phyloP scores from a whole-genome alignment of 352 stramenopile species.

The Phytopythium mirpurense region DNA sequence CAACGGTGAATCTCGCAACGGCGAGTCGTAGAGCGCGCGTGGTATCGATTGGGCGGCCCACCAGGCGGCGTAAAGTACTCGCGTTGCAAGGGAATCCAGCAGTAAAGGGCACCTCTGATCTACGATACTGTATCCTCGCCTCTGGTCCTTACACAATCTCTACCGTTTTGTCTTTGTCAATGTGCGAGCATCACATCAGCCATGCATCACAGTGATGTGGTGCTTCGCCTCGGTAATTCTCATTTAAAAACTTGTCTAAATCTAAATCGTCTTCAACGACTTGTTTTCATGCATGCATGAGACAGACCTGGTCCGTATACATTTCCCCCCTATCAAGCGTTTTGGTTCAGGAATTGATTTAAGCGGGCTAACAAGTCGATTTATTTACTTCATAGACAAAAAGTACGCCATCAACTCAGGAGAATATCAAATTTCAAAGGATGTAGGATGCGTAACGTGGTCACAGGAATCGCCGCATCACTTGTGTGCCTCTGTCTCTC shows the following conservation, averaged over 20 bases:
- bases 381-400: too few species aligned
- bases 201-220: background rate
- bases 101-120: too few species aligned
- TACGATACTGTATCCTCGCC: too few species aligned
- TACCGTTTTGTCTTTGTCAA: too few species aligned
- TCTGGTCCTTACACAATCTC: too few species aligned
- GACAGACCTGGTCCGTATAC: conserved; percentile 5
- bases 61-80: background rate
- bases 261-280: too few species aligned
- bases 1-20: background rate
- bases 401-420: background rate
- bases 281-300: too few species aligned
- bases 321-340: background rate
- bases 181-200: too few species aligned
- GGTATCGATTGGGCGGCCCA: background rate
- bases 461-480: conserved; percentile 6
- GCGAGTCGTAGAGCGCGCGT: background rate
- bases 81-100: background rate
- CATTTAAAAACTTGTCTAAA: too few species aligned
- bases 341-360: background rate
- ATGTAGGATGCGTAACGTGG: background rate
- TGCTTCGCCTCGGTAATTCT: too few species aligned
- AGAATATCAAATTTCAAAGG: background rate
- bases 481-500: background rate
- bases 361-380: background rate